phyloP scores from a whole-genome alignment of 140 eudicot species.

The Senecio squalidus region DNA sequence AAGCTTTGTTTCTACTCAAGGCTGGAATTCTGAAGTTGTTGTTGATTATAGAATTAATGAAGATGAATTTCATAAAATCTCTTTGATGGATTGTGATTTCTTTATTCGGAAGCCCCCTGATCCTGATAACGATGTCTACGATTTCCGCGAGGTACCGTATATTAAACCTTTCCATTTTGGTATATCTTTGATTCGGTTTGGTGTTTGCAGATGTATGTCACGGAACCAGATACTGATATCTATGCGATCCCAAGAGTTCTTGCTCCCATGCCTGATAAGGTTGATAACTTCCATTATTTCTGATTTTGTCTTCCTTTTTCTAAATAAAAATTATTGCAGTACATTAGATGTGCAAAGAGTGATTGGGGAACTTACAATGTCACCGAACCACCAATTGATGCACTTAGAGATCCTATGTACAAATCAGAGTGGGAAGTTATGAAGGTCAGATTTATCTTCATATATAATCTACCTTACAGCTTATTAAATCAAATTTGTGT shows the following conservation, averaged over 20 bases:
- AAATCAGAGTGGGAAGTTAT: conserved; percentile 79
- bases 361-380: conserved; percentile 82
- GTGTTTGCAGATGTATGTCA: conserved; percentile 81
- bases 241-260: conserved; percentile 88
- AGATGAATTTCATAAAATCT: conserved; percentile 85
- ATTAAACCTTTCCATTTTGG: background rate
- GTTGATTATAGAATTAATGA: conserved; percentile 85
- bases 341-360: conserved; percentile 83
- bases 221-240: conserved; percentile 94
- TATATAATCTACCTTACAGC: background rate
- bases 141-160: conserved; percentile 73
- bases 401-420: conserved; percentile 94
- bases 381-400: conserved; percentile 94
- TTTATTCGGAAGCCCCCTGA: conserved; percentile 90
- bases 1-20: conserved; percentile 69
- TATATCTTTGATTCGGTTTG: background rate
- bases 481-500: background rate
- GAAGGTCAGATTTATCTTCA: conserved; percentile 50
- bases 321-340: conserved; percentile 39
- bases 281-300: conserved; percentile 12
- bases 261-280: conserved; percentile 98
- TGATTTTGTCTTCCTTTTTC: background rate
- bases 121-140: conserved; percentile 86
- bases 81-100: conserved; percentile 81
- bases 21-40: conserved; percentile 79